Evolutionary conservation across 805 yeast species (phyloP).

Genomic region (Candida schatavii): DNA sequence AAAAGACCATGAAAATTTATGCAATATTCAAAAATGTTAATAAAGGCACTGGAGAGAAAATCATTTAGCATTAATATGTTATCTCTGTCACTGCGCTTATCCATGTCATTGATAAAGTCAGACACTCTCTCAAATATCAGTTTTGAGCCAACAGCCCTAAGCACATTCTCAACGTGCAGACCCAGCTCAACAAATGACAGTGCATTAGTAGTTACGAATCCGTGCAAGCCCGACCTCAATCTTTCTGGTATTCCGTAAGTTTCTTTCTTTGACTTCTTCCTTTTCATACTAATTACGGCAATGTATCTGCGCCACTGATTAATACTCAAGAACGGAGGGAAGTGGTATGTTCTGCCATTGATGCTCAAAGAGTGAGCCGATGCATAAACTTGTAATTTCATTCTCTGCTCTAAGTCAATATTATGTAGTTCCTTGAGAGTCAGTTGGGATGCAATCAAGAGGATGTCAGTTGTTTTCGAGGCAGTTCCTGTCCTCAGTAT

Average conservation of each 20-base stretch:
- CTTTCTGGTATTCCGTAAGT: slow-evolving; percentile 4
- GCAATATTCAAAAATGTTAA: slow-evolving; percentile 3
- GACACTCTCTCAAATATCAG: slow-evolving; percentile 6
- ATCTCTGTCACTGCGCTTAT: neutral
- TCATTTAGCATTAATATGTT: slow-evolving; percentile 1
- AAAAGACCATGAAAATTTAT: slow-evolving; percentile 1
- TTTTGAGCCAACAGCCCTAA: neutral
- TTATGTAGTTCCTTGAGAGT: neutral
- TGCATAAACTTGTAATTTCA: neutral
- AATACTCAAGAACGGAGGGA: slow-evolving; percentile 10
- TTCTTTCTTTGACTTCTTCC: neutral
- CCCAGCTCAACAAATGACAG: neutral
- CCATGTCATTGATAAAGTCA: neutral
- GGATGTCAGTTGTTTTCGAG: neutral
- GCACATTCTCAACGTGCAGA: slow-evolving; percentile 1
- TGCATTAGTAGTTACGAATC: neutral
- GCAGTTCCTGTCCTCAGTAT: neutral
- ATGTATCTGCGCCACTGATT: slow-evolving; percentile 22
- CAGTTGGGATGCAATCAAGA: neutral
- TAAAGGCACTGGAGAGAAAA: neutral
- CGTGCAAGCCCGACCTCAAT: neutral
- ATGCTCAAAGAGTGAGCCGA: slow-evolving; percentile 7
- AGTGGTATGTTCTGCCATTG: slow-evolving; percentile 5
- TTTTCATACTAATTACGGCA: slow-evolving; percentile 10
- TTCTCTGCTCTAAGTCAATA: neutral